phyloP scores from a whole-genome alignment of 148 eudicot genomes.

The Rhododendron molle region DNA sequence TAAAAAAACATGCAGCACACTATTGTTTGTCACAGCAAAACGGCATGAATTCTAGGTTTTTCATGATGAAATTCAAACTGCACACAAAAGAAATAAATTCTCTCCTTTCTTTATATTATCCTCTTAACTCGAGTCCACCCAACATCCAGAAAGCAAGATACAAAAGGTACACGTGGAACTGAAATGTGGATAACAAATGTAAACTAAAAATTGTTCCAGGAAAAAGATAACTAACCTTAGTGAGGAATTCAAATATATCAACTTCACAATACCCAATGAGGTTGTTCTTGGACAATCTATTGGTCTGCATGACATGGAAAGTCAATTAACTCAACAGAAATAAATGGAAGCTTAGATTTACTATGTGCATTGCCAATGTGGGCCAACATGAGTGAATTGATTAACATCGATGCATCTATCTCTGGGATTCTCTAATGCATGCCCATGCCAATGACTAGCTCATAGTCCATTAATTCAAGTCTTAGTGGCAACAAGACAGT shows the following conservation, averaged over 20 bases:
- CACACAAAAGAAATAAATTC: not conserved
- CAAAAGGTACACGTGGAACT: not conserved
- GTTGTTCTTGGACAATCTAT: constrained; percentile 73
- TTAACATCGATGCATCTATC: not conserved
- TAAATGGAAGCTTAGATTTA: not conserved
- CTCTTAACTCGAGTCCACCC: not conserved
- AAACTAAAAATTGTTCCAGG: constrained; percentile 4
- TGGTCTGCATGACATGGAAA: constrained; percentile 61
- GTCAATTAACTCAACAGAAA: not conserved
- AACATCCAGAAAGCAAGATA: not conserved
- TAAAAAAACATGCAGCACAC: not conserved
- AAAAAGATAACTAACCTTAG: constrained; percentile 47
- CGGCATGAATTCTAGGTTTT: not conserved
- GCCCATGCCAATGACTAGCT: not conserved
- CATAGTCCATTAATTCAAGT: not conserved
- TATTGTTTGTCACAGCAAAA: not conserved
- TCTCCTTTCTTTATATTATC: not conserved
- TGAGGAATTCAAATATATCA: constrained; percentile 61
- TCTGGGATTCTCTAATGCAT: not conserved
- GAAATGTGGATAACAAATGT: not conserved
- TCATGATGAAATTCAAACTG: not conserved
- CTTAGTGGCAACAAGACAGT: not conserved
- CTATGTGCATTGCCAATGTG: not conserved
- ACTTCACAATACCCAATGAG: constrained; percentile 80
- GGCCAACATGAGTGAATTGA: not conserved